Percentiles rank a stretch among this genome's conserved stretches.
phyloP scores from a whole-genome alignment of 257 asterid genomes.

The Solanum boliviense region DNA sequence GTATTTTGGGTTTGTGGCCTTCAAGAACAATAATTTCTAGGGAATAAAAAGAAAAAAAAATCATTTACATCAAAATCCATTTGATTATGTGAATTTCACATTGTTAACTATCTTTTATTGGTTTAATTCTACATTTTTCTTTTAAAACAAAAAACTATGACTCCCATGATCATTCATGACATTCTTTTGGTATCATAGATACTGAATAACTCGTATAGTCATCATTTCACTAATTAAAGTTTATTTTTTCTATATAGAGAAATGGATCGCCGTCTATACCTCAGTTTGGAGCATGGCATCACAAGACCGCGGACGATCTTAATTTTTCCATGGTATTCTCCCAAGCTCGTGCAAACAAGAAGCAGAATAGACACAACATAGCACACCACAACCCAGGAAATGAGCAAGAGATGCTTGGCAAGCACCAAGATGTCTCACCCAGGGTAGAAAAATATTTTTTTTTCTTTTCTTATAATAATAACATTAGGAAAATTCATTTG shows the following conservation, averaged over 20 bases:
- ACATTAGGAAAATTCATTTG: background rate
- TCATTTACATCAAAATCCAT: background rate
- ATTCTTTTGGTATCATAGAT: background rate
- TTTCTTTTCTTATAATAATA: background rate
- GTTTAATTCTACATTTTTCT: background rate
- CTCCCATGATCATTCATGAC: background rate
- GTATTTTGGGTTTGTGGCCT: background rate
- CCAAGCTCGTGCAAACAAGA: slow-evolving; percentile 36
- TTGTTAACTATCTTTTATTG: background rate
- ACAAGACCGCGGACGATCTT: slow-evolving; percentile 11
- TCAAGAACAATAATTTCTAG: background rate
- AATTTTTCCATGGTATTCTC: slow-evolving; percentile 33
- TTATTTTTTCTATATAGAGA: slow-evolving; percentile 1
- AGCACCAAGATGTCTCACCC: background rate
- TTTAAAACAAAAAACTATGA: background rate
- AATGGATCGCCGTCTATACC: slow-evolving; percentile 28
- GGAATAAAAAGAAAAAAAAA: background rate
- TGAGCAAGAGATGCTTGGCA: slow-evolving; percentile 22
- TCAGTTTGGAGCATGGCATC: slow-evolving; percentile 48
- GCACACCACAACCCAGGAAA: slow-evolving; percentile 22
- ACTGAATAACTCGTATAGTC: background rate
- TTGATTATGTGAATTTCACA: background rate
- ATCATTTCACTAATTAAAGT: background rate
- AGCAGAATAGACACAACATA: slow-evolving; percentile 13
- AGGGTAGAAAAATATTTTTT: background rate